Percentiles rank a stretch among this genome's conserved stretches.
Evolutionary conservation across 257 asterid genomes (phyloP).

Genomic region (Cynanchum wilfordii): DNA sequence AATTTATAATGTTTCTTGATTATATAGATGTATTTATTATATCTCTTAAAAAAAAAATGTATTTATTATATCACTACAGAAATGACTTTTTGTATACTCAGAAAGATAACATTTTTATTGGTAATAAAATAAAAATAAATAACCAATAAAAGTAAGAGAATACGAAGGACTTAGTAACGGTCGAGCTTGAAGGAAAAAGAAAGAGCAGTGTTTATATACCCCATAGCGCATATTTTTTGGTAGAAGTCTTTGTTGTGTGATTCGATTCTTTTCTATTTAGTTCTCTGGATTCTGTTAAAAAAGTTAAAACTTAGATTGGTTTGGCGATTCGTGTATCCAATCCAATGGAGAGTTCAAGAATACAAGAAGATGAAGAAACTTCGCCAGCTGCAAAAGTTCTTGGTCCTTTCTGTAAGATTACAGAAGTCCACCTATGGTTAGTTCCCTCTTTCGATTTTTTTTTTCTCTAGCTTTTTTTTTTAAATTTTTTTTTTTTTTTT

Average conservation of each 20-base stretch:
- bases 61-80: too few species aligned
- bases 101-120: too few species aligned
- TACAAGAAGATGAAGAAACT: constrained; percentile 5
- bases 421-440: constrained; percentile 67
- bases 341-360: background rate
- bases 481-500: background rate
- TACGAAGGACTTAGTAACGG: too few species aligned
- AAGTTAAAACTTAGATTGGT: background rate
- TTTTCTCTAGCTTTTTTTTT: too few species aligned
- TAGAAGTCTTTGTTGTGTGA: background rate
- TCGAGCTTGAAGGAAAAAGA: too few species aligned
- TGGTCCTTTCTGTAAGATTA: constrained; percentile 63
- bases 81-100: too few species aligned
- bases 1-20: too few species aligned
- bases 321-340: background rate
- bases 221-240: background rate
- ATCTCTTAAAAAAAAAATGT: too few species aligned
- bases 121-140: too few species aligned
- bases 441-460: constrained; percentile 9
- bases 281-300: background rate
- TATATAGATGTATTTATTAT: too few species aligned
- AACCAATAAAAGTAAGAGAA: too few species aligned
- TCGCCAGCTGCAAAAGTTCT: constrained; percentile 47
- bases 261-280: background rate
- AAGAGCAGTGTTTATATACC: too few species aligned